Evolutionary conservation across 2,329 filamentous ascomycete species (phyloP), one percentile per base, ranked within the genome.

Genomic region (Botrytis cinerea): DNA sequence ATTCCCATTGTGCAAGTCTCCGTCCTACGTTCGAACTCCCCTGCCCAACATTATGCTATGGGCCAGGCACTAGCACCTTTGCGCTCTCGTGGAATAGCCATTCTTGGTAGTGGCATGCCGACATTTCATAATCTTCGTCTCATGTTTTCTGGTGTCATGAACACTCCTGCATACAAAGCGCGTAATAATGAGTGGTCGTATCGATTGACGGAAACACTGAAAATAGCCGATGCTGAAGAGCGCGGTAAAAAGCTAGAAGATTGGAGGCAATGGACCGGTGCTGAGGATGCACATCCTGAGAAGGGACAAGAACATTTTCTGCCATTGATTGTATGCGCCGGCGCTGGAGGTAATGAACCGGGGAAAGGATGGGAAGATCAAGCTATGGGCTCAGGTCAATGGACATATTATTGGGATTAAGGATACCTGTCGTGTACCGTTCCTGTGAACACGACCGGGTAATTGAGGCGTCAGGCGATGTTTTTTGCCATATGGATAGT

Each of bases 1-100:
- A 87, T 92, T 2, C 92, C 92, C 1, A 84, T 94, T 10, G 90
- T 94, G 18, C 92, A 94, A 78, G 89, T 93, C 46, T 92, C 90
- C 3, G 85, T 94, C 18, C 28, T 79, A 7, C 83, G 87, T 73
- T 87, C 84, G 66, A 89, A 92, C 76, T 87, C 92, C 74, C 87
- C 90, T 0, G 84, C 87, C 74, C 85, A 87, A 79, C 92, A 94
- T 80, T 92, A 91, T 81, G 84, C 84, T 4, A 86, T 94, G 2
- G 92, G 92, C 1, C 85, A 87, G 73, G 91, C 92, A 2, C 84
- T 94, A 2, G 83, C 88, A 14, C 82, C 85, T n/a, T 85, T 94
- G 1, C 87, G 92, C 25, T 89, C 92, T 25, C 87, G 92, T 71
- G 88, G 88, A 28, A 85, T 93, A 70, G 84, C 91, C 67, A 89